Evolutionary conservation across 2,329 filamentous ascomycete genomes (phyloP), one percentile per base, ranked within the genome.

Genomic region (Fusarium sp.): DNA sequence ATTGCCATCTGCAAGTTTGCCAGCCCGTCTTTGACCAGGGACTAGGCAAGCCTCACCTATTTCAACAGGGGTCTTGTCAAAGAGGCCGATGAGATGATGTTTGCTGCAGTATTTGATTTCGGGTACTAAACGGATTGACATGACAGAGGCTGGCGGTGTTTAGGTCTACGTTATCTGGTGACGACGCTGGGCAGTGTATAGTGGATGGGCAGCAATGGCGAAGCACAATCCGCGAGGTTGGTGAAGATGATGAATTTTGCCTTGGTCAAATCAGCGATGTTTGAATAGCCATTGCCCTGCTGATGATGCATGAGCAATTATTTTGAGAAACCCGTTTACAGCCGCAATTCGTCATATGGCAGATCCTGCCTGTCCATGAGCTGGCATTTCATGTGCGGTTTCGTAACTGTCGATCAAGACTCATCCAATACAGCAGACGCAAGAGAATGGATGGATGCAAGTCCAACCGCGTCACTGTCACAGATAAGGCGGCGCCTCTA

Each of bases 81-180:
- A 58, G n/a, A 65, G 66, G 34, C 24, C 45, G 47, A 36, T 55
- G 32, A 46, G 45, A 36, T n/a, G 12, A 12, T 25, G 19, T 31
- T 42, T 40, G 44, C 29, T 39, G 46, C n/a, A 7, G 31, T 34
- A 12, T 13, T 31, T 31, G 12, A 19, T 19, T 11, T 12, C 10
- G 29, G 10, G 10, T 11, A 31, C 29, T 11, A 9, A 22, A 22
- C 5, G 10, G 5, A 7, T 24, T 2, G 4, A 52, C n/a, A 36
- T 11, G 26, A 51, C 48, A 58, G 61, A 61, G 58, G 61, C 42
- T 67, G 64, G 64, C 42, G 29, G 48, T 40, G 28, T 38, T 57
- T 32, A 56, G 45, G 65, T 56, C 38, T 49, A 60, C 63, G 65
- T 52, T 67, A 45, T 49, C 44, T 34, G 55, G 65, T 69, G 61